Evolutionary conservation across 1,284 basidiomycete species (phyloP), one percentile per base, ranked within the genome.

Genomic region (Fistulinella cinereoalba): DNA sequence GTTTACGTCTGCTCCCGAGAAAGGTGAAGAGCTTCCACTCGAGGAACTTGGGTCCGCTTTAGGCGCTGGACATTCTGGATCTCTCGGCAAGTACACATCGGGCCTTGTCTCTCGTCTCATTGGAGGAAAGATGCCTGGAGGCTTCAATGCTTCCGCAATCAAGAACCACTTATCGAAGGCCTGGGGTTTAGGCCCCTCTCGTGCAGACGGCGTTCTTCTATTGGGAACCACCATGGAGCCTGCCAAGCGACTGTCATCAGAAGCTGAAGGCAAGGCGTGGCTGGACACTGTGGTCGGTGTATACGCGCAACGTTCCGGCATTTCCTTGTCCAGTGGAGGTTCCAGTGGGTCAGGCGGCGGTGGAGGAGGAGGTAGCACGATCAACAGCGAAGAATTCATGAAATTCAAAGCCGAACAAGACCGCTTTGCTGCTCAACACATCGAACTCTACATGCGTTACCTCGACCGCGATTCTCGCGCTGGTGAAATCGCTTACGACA

Each of bases 351-450:
- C 75, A 10, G 83, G 75, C 41, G 81, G 80, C 15, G 79, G 77
- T 34, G 80, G 72, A 3, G 77, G 72, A 40, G 88, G 87, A 29
- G 91, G 90, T 23, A 84, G 85, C 1, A 86, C 87, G 37, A 97
- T 98, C 76, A 97, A 97, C 75, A 95, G 92, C 64, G 96, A 99
- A 70, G 94, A 97, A 67, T 97, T 99, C 77, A 74, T 94, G 68
- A 94, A 95, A 71, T 96, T 98, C 80, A 90, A 95, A 61, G 76
- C 83, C 15, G 91, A 96, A 56, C 96, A 99, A 69, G 82, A 97
- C 65, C 82, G 87, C 50, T 96, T 98, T 58, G 93, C 92, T 18
- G 78, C 85, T 45, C 92, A 96, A 61, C 93, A 99, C 62, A 83
- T 99, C 52, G 94, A 98, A 65, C 80, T 97, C 18, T 91, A 96